Evolutionary conservation across 2,329 filamentous ascomycete genomes (phyloP), one percentile per base, ranked within the genome.

Genomic region (Zasmidium citrigriseum): DNA sequence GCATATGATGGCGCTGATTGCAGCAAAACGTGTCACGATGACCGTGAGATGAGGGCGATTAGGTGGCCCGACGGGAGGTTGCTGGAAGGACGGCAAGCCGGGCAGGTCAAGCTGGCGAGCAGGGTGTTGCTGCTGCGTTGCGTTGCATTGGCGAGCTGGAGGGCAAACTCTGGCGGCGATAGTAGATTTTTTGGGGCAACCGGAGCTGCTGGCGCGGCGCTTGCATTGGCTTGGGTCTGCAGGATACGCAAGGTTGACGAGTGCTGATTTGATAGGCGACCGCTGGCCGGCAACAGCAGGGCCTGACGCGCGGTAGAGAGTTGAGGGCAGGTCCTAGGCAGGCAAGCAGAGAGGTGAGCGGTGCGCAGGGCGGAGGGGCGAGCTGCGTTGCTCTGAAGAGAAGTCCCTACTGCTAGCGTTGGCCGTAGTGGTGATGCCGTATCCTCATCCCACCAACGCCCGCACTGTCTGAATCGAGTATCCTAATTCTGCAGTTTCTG

Each of bases 21-120:
- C 47, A 50, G 47, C 47, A 50, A n/a, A n/a, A 25, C 47, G 47
- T 50, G 47, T 50, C 47, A 50, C 47, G 47, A 41, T 41, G 34
- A 41, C 34, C 34, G 16, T 41, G 34, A 41, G 34, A 7, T 10
- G 14, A 11, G 34, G 34, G 34, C 14, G 34, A 7, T 10, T 41
- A 11, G 34, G 34, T 16, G 34, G 34, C 12, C 34, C 5, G 34
- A 41, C 34, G 34, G 14, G 12, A 16, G 27, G 27, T 34, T 14
- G 27, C 27, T 34, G 27, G 27, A 7, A 7, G 27, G n/a, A n/a
- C n/a, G n/a, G n/a, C n/a, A n/a, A n/a, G n/a, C n/a, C n/a, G n/a
- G n/a, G n/a, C n/a, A n/a, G n/a, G n/a, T n/a, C n/a, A n/a, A n/a
- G n/a, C n/a, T 4, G 16, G 34, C 7, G 14, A 14, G 14, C 14